Evolutionary conservation across 2,329 filamentous ascomycete genomes (phyloP).

Genomic region (Fusarium buxicola): DNA sequence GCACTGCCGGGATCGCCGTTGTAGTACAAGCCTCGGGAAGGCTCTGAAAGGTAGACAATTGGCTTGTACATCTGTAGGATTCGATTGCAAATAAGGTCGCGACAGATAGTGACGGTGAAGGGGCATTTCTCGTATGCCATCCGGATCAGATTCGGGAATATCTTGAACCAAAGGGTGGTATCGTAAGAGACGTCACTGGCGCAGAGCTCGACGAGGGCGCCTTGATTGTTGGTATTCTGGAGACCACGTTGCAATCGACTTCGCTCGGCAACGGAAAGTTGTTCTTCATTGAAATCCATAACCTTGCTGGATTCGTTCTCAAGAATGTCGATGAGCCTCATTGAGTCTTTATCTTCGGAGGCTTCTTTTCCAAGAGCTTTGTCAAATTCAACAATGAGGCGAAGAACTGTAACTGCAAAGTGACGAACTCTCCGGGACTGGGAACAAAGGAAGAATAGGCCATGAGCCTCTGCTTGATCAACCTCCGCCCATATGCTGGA

Average conservation of each 20-base stretch:
- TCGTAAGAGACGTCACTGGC: constrained; percentile 96
- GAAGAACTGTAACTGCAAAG: constrained; percentile 91
- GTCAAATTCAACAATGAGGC: constrained; percentile 94
- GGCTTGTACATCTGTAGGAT: constrained; percentile 92
- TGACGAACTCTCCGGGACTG: constrained; percentile 90
- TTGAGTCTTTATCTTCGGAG: constrained; percentile 69
- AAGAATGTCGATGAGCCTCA: constrained; percentile 88
- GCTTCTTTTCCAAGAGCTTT: constrained; percentile 80
- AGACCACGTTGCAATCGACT: constrained; percentile 92
- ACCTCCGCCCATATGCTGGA: constrained; percentile 93
- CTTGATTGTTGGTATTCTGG: constrained; percentile 83
- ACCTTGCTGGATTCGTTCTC: constrained; percentile 90
- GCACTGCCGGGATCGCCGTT: constrained; percentile 69
- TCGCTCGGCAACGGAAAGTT: constrained; percentile 89
- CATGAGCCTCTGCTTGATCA: constrained; percentile 96
- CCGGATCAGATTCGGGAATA: constrained; percentile 94
- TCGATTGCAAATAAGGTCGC: constrained; percentile 92
- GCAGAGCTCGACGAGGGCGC: constrained; percentile 91
- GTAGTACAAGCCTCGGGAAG: constrained; percentile 72
- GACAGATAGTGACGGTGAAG: constrained; percentile 88
- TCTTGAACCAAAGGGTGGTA: constrained; percentile 95
- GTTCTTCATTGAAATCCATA: constrained; percentile 92
- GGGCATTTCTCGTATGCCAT: constrained; percentile 92
- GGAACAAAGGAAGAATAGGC: constrained; percentile 96
- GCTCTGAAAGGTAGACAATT: constrained; percentile 83